Base-by-base conservation (phyloP, 2,329 filamentous ascomycete genomes). In the Pestalotiopsis sp. region DNA sequence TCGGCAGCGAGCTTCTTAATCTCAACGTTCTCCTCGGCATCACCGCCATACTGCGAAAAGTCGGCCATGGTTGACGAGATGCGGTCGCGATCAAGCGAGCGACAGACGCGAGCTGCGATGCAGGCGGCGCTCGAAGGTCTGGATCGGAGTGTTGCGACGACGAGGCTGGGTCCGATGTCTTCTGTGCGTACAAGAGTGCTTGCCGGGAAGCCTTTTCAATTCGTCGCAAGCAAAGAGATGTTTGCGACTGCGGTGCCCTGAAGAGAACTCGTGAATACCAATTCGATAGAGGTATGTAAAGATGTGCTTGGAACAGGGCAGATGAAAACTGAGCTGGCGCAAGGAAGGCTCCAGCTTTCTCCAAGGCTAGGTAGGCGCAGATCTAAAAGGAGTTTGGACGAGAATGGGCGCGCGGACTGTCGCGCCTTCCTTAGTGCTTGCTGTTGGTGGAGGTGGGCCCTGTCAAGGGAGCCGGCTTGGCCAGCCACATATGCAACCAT, bases 1-100 rank as follows among this genome's bases (percentile, higher is more conserved):
- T 87, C 83, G 65, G 81, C 78, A 4, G 87, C 87, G 14, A 90
- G 82, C 65, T 87, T 84, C 63, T 78, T 82, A 62, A 89, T 81
- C 61, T 86, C 82, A 5, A 83, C 82, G 68, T 87, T 82, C n/a
- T 86, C 78, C 57, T 85, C 83, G 6, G 75, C 73, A 49, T 63
- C 60, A 12, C 11, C 66, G 36, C 66, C 68, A 59, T 81, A 76
- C 36, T 68, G 61, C 31, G 61, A 66, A 36, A 70, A 70, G 59
- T 70, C 68, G 25, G 66, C 57, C 68, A 70, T 70, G 36, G 14
- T 62, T 9, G 23, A 31, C 17, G 64, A 58, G 23, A 38, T 56
- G 17, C 39, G 9, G 14, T 49, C 7, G 38, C 11, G 59, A 36
- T 25, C 59, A 31, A n/a, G 38, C 6, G 14, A 23, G n/a, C n/a